A percentile compares a stretch with the other conserved stretches of the same genome.
Conservation (phyloP, 1,284 basidiomycete genomes). For the Melampsora americana region DNA sequence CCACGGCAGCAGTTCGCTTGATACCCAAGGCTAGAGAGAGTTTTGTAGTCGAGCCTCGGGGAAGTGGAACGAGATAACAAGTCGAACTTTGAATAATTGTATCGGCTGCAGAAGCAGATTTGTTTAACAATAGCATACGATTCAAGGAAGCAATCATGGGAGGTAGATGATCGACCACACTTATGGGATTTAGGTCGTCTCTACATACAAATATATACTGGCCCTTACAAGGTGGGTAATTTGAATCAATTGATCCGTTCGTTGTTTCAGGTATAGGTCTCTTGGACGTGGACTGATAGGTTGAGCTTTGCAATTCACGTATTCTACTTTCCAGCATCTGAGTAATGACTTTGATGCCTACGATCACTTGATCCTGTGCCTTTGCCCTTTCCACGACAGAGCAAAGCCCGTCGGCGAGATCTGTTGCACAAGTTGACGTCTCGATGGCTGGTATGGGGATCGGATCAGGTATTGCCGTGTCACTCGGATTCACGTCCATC, state of each 20-base stretch:
- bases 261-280: background rate
- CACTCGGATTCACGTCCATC: background rate
- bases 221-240: no score
- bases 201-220: slow-evolving; percentile 35
- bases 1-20: slow-evolving; percentile 25
- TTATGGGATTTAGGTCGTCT: slow-evolving; percentile 27
- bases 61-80: slow-evolving; percentile 17
- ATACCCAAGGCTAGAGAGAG: slow-evolving; percentile 23
- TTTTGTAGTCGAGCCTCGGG: slow-evolving; percentile 13
- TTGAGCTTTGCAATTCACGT: background rate
- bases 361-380: background rate
- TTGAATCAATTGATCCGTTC: background rate
- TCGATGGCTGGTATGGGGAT: background rate
- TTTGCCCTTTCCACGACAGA: background rate
- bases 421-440: background rate
- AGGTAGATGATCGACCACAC: slow-evolving; percentile 40
- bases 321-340: slow-evolving; percentile 32
- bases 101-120: background rate
- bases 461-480: slow-evolving; percentile 2
- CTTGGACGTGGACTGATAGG: background rate
- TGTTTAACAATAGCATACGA: background rate
- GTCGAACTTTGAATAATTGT: background rate
- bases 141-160: slow-evolving; percentile 26
- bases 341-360: slow-evolving; percentile 30
- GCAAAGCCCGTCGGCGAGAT: background rate